Conservation (phyloP, 225 moss, liverwort and hornwort species). For the Rhytidiadelphus loreus region DNA sequence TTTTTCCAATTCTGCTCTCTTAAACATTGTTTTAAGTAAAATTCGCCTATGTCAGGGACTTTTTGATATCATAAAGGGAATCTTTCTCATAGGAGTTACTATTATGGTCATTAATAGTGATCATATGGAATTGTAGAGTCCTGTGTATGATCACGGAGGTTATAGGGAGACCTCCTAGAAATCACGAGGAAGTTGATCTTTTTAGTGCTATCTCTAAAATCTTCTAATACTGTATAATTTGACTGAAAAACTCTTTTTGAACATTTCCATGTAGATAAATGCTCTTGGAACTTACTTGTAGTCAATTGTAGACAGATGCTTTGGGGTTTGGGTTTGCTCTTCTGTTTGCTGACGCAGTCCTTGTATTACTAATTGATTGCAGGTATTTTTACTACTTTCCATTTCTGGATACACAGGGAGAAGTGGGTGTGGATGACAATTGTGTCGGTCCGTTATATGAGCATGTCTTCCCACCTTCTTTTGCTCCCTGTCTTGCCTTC, state of each 20-base stretch:
- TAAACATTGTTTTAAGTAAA: too few relatives aligned
- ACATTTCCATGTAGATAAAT: too few relatives aligned
- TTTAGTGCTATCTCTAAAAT: background rate
- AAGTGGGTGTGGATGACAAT: constrained; percentile 54
- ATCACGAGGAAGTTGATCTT: background rate
- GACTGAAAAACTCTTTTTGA: background rate
- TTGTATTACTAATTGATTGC: background rate
- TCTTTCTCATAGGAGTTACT: background rate
- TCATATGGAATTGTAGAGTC: background rate
- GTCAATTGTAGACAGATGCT: background rate
- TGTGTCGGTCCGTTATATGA: constrained; percentile 73
- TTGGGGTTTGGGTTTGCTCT: background rate
- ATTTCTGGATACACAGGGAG: constrained; percentile 62
- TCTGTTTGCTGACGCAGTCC: background rate
- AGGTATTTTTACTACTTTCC: constrained; percentile 71
- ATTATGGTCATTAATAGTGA: background rate
- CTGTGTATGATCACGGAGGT: background rate
- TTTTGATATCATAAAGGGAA: too few relatives aligned
- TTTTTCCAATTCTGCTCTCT: background rate
- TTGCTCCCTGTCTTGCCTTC: constrained; percentile 74
- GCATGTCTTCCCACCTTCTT: constrained; percentile 72
- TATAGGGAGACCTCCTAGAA: background rate
- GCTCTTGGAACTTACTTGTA: background rate
- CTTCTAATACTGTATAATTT: background rate
- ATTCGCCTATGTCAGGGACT: too few relatives aligned